phyloP scores from a whole-genome alignment of 2,329 filamentous ascomycete species.

The Aureobasidium sp. region DNA sequence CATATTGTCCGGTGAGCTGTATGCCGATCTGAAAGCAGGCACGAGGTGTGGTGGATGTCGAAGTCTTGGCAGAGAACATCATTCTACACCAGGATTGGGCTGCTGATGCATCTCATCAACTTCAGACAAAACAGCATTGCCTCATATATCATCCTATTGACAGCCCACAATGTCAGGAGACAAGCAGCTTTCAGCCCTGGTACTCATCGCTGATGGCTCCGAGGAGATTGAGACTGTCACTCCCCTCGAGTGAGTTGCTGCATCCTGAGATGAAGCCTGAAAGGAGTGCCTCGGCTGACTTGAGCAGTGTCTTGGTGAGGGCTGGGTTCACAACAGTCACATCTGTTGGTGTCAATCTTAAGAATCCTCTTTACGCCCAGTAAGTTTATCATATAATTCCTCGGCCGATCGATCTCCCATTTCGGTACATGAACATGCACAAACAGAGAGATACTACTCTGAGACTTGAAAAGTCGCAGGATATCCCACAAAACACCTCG shows the following conservation, averaged over 20 bases:
- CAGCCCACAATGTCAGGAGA: background rate
- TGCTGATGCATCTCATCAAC: too few relatives aligned
- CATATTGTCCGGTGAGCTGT: too few relatives aligned
- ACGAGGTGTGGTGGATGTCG: too few relatives aligned
- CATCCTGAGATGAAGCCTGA: background rate
- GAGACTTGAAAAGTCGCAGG: too few relatives aligned
- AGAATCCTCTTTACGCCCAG: constrained; percentile 28
- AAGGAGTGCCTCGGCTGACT: background rate
- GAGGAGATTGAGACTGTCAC: constrained; percentile 39
- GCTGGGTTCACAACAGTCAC: constrained; percentile 31
- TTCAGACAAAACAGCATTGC: background rate
- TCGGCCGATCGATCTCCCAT: background rate
- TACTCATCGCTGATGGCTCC: constrained; percentile 34
- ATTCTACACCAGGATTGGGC: background rate
- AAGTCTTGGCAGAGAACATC: constrained; percentile 4
- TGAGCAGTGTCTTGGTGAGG: constrained; percentile 30
- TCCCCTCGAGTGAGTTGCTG: constrained; percentile 30
- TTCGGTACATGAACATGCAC: background rate
- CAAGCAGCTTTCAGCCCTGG: constrained; percentile 26
- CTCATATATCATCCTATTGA: background rate
- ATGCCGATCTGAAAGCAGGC: too few relatives aligned
- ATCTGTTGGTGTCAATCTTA: constrained; percentile 31
- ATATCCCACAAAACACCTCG: too few relatives aligned
- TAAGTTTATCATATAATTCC: constrained; percentile 19
- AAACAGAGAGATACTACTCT: background rate